Evolutionary conservation across 1,139 yeast genomes (phyloP).

Genomic region (Pneumocystis sp.): DNA sequence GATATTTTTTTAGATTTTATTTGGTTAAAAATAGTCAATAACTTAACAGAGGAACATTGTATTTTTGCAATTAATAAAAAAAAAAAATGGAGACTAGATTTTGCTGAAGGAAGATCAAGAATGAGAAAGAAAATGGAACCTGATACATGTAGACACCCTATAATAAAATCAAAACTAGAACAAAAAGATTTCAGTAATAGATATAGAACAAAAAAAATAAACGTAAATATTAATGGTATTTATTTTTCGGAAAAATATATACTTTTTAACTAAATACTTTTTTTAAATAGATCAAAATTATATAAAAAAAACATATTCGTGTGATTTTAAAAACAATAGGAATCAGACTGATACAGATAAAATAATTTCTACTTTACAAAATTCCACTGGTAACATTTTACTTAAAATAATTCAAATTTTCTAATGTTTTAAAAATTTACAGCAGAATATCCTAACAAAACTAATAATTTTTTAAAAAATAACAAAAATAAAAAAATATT

Average conservation of each 20-base stretch:
- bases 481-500: slow-evolving; percentile 63
- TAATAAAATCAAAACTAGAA: not conserved
- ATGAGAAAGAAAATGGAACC: slow-evolving; percentile 45
- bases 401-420: not conserved
- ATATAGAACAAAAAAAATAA: not conserved
- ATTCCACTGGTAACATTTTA: not conserved
- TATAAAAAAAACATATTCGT: not conserved
- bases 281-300: not conserved
- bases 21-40: slow-evolving; percentile 35
- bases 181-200: not conserved
- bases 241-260: not conserved
- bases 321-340: not conserved
- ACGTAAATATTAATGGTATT: not conserved
- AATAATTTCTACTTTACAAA: not conserved
- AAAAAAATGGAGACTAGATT: slow-evolving; percentile 38
- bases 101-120: slow-evolving; percentile 52
- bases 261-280: not conserved
- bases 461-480: slow-evolving; percentile 36
- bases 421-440: slow-evolving; percentile 1
- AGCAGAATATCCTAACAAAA: slow-evolving; percentile 9
- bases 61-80: slow-evolving; percentile 18
- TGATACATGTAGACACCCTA: slow-evolving; percentile 25
- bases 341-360: not conserved
- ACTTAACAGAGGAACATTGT: slow-evolving; percentile 29
- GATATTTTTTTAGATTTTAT: slow-evolving; percentile 34